Conservation (phyloP, 768 basidiomycete species). For the Hemileccinum rubropunctum region DNA sequence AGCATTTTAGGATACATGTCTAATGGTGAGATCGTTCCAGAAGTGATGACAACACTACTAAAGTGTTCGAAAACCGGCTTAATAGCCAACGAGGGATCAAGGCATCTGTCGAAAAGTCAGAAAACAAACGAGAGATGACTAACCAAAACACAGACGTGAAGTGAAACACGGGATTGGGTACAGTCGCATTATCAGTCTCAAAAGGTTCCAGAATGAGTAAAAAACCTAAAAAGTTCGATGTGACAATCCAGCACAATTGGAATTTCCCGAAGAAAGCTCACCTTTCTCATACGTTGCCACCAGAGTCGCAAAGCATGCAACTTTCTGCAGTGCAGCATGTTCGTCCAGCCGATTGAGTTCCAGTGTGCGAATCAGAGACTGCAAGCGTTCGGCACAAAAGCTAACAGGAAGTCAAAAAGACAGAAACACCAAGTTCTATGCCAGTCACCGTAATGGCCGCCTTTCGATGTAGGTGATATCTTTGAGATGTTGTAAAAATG, state of each 20-base stretch:
- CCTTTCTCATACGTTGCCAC: constrained; percentile 99
- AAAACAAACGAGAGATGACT: background rate
- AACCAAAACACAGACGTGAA: constrained; percentile 64
- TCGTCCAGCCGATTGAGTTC: constrained; percentile 90
- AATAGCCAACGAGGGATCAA: constrained; percentile 96
- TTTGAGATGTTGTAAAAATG: constrained; percentile 96
- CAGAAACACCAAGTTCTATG: background rate
- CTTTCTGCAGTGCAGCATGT: constrained; percentile 88
- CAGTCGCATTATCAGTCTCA: constrained; percentile 97
- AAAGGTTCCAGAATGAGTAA: constrained; percentile 96
- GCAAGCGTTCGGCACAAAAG: constrained; percentile 94
- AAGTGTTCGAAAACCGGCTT: constrained; percentile 98
- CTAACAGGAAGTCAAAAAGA: constrained; percentile 38
- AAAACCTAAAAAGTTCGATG: constrained; percentile 61
- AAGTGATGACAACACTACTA: constrained; percentile 97
- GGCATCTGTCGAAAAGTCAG: constrained; percentile 57
- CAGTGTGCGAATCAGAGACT: constrained; percentile 90
- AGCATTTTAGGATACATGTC: constrained; percentile 99
- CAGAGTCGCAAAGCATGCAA: constrained; percentile 92
- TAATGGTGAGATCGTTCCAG: constrained; percentile 95
- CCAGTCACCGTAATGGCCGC: constrained; percentile 78
- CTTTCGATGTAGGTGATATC: constrained; percentile 99
- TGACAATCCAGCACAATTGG: background rate
- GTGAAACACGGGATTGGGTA: constrained; percentile 98
- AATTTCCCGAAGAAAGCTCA: constrained; percentile 24